Evolutionary conservation across 345 rosid species (phyloP), one percentile per base, ranked within the genome.

Genomic region (Microcos paniculata): DNA sequence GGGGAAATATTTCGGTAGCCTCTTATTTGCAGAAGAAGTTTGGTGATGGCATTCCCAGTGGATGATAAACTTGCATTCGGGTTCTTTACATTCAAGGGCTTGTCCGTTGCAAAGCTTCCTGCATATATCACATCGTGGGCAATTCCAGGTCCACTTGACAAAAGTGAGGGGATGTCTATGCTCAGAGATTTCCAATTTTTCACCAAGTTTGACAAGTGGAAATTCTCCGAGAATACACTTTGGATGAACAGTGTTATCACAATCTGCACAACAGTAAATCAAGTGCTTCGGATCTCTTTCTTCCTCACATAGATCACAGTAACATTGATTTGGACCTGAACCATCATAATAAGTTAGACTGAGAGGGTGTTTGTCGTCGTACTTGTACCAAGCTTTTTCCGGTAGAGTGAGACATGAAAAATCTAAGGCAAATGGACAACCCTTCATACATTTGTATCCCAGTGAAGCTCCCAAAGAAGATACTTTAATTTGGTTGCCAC

Each of bases 271-370:
- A 26, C 8, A 15, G 56, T 79, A 67, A 16, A 72, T 73, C 72
- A 68, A 72, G 23, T 63, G 35, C 10, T 18, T 57, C 8, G 24
- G 68, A 35, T 78, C 62, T 64, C 58, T 76, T 51, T 70, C 61
- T 65, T 71, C 76, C 33, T 70, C 71, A 59, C 72, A 30, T 3
- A 72, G 71, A 26, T 76, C 74, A 65, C 81, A 78, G 38, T 78
- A 63, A 28, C 5, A 23, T 46, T 42, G 45, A 42, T 8, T 6
- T 6, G 45, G 45, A 42, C 8, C 45, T 42, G 45, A 42, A 42
- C 10, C 45, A 7, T 42, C 45, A 8, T 8, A 2, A 42, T 42
- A 42, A 42, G 45, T 8, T 42, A 42, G 45, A 42, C 1, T 7
- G 45, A 42, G 45, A 42, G 45, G 45, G 45, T 42, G 45, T 0